Evolutionary conservation across 129 eudicot genomes (phyloP), one percentile per base, ranked within the genome.

Genomic region (Deinandra increscens): DNA sequence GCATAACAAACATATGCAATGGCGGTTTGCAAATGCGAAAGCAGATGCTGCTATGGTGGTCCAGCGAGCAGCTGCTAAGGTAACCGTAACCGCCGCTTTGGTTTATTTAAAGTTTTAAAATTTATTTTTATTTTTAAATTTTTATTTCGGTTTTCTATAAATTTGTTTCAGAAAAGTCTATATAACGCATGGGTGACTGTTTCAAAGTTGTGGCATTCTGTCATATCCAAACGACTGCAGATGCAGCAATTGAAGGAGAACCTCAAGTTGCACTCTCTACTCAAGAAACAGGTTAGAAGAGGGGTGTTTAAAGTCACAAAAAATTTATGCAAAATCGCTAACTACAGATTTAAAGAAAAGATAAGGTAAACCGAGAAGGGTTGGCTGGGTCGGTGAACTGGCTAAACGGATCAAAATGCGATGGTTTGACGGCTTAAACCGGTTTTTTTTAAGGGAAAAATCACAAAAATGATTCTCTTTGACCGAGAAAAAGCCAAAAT

Each of bases 21-120:
- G 98, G 98, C 82, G 98, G 53, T 88, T 84, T 66, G 86, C 79
- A 0, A 91, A 91, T 81, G 98, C 95, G 14, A 86, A 77, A 84
- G 91, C 60, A 5, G 85, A 88, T 31, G 84, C 86, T 58, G 81
- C 89, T 36, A 71, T 82, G 78, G 58, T 41, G 75, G 80, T 63
- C 38, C 85, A 83, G 82, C 80, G 53, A 68, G 78, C 58, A 15
- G 70, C 79, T 43, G 83, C 87, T 17, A 86, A 84, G 95, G 98
- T 88, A 81, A 54, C 39, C 2, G 98, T 88, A 81, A 54, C 39
- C 2, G 11, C 12, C 19, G 66, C 31, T 9, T 6, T n/a, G n/a
- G n/a, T n/a, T n/a, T n/a, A n/a, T n/a, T n/a, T n/a, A n/a, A n/a
- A n/a, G n/a, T n/a, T n/a, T n/a, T n/a, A n/a, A n/a, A n/a, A n/a